Base-by-base conservation (phyloP, 2,329 filamentous ascomycete genomes). In the Ophiosphaerella herpotricha region DNA sequence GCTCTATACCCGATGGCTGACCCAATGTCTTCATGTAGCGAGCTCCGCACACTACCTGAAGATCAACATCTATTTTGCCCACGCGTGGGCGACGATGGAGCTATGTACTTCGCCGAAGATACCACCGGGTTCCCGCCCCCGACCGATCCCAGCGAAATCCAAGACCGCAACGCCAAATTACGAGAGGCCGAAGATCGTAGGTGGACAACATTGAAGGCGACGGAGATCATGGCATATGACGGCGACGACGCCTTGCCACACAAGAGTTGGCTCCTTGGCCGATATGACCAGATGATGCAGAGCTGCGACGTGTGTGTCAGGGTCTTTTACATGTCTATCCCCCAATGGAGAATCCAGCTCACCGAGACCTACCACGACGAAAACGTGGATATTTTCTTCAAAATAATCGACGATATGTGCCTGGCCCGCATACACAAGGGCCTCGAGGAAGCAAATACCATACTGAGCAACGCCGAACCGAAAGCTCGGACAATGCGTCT, bases 251-350 rank as follows among this genome's bases (percentile, higher is more conserved):
- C 78, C n/a, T 59, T 61, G 32, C 63, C 67, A 36, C 76, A 76
- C 52, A 73, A 77, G 45, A 62, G 72, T 45, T 74, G 71, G 64
- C 61, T 80, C 23, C 68, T 70, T 41, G 58, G 64, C 7, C 62
- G 72, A n/a, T 62, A 80, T 48, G 62, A 71, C 39, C 56, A 55
- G 12, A 74, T 78, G 52, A 73, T 81, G 61, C 69, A 63, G 32
- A 72, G 70, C 43, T 81, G 79, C 58, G 78, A 80, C 52, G 73
- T 80, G 54, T 81, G 79, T 60, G 73, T 80, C 26, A 72, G 78
- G 14, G 72, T 77, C 23, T 81, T 76, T 49, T 77, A 81, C 59
- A 74, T 76, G 41, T 71, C 72, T 7, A 65, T 78, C 35, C 61
- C 62, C 3, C 70, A 75, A 43, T 71, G 80, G 61, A 72, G 68